Base-by-base conservation (phyloP, 139 green algal genomes). In the Astrephomene gubernaculifera region DNA sequence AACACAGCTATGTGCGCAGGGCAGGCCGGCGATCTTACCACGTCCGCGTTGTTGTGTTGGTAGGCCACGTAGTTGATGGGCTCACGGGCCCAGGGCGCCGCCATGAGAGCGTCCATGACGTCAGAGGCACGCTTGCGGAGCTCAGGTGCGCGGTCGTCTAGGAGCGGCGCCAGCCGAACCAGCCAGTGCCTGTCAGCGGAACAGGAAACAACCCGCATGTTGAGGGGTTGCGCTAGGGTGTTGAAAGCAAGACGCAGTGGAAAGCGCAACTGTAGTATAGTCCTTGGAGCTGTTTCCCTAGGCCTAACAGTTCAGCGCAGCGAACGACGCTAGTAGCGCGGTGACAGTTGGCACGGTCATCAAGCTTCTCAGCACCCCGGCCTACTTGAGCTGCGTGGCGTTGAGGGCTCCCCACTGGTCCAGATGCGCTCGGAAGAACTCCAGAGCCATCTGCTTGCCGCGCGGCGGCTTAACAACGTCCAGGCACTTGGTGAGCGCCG, bases 381-480 rank as follows among this genome's bases (percentile, higher is more conserved):
- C 86, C 33, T 54, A 90, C 86, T 79, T 83, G 7, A 87, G 64
- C 39, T 85, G 84, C 43, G 45, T 71, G 65, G 38, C 35, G 43
- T 43, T 72, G 33, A 67, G 44, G 17, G 69, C 54, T 27, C 39
- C n/a, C 76, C 76, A 72, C 5, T 38, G 39, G 12, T 21, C n/a
- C 2, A 38, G 29, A 14, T 83, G 60, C 39, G 60, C 27, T 27
- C 14, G 61, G 49, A 81, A 87, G 52, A 90, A 95, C 61, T 94
- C 93, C 72, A 96, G 89, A 8, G 94, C 89, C 17, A 72, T 89
- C 72, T 90, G 87, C n/a, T 85, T 85, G 21, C 83, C 89, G 44
- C 88, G 87, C 39, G 90, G 87, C 39, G 86, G 68, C 44, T 89
- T 88, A 57, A 87, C 88, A 21, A 78, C 39, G 14, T 91, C 88